Percentiles rank a stretch among this genome's conserved stretches.
Conservation (phyloP, 2,329 filamentous ascomycete genomes). For the Endothia cerciana region DNA sequence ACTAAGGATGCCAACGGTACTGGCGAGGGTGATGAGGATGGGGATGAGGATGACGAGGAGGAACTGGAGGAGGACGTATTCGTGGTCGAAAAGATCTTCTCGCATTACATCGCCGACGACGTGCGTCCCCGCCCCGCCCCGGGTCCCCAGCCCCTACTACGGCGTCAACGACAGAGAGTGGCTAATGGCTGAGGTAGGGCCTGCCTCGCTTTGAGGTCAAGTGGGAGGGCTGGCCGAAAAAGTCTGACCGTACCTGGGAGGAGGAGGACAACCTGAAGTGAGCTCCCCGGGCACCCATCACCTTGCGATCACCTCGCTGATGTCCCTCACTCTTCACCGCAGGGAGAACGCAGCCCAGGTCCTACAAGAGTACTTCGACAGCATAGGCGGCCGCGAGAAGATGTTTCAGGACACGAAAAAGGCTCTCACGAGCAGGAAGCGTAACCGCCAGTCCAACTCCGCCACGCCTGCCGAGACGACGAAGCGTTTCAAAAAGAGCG, state of each 20-base stretch:
- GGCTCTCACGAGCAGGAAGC: conserved; percentile 60
- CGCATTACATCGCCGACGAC: conserved; percentile 63
- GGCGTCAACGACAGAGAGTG: background rate
- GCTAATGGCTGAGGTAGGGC: conserved; percentile 42
- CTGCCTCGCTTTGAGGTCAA: conserved; percentile 70
- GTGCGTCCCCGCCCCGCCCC: conserved; percentile 42
- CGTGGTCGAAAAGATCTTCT: conserved; percentile 74
- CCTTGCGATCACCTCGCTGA: background rate
- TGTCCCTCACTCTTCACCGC: conserved; percentile 21
- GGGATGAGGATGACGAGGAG: conserved; percentile 34
- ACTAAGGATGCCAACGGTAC: conserved; percentile 17
- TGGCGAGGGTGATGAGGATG: conserved; percentile 31
- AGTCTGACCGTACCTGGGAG: conserved; percentile 77
- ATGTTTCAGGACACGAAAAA: conserved; percentile 56
- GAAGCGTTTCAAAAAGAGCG: conserved; percentile 54
- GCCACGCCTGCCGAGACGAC: conserved; percentile 41
- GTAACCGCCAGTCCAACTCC: conserved; percentile 51
- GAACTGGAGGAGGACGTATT: conserved; percentile 47
- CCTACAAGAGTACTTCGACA: conserved; percentile 65
- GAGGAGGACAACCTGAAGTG: conserved; percentile 71
- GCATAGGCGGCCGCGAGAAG: conserved; percentile 65
- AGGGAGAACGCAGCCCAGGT: conserved; percentile 63
- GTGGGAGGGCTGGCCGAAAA: conserved; percentile 77
- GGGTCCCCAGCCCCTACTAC: too few species aligned
- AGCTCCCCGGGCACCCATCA: conserved; percentile 29